Base-by-base conservation (phyloP, 2,329 filamentous ascomycete genomes). In the Cyclaneusma minus region DNA sequence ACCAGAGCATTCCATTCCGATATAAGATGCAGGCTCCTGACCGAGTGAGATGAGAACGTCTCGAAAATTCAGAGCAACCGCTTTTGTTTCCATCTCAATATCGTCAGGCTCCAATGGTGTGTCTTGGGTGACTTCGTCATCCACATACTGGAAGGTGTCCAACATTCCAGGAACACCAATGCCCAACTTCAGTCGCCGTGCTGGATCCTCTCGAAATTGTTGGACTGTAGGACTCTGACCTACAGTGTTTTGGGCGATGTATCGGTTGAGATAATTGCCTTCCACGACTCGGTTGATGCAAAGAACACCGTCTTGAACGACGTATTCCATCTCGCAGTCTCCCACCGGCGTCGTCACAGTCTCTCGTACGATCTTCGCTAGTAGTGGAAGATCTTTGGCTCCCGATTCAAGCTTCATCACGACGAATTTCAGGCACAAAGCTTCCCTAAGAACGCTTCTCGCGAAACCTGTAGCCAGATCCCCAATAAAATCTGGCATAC, bases 41-140 rank as follows among this genome's bases (percentile, higher is more conserved):
- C 41, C 45, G 35, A 50, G 42, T 14, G 54, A 51, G 8, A 55
- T 52, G 31, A 62, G 45, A 1, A 58, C 47, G 33, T 67, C 62
- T 16, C 50, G 50, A 34, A 56, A 57, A 39, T 59, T 64, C 30
- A 64, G 13, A 3, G 50, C 54, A 7, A 37, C 35, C 1, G 49
- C 45, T 22, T 40, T 38, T 2, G 44, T 26, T 15, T 52, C 35
- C 4, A 59, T 43, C 30, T 57, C 51, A 7, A 59, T 38, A 11
- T 45, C 35, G 24, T 43, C 38, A n/a, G n/a, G n/a, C n/a, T n/a
- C n/a, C n/a, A n/a, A 0, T 27, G 25, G 4, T 29, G n/a, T n/a
- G n/a, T n/a, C n/a, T n/a, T n/a, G n/a, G n/a, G n/a, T 26, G 3
- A 48, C 21, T 7, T 23, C n/a, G 5, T 40, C 40, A 13, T 43